A percentile compares a stretch with the other conserved stretches of the same genome.
These are phyloP conservation scores for Penicillium sp. DNA, from an alignment of 2,329 filamentous ascomycete genomes.

Conservation along the genomic window DNA sequence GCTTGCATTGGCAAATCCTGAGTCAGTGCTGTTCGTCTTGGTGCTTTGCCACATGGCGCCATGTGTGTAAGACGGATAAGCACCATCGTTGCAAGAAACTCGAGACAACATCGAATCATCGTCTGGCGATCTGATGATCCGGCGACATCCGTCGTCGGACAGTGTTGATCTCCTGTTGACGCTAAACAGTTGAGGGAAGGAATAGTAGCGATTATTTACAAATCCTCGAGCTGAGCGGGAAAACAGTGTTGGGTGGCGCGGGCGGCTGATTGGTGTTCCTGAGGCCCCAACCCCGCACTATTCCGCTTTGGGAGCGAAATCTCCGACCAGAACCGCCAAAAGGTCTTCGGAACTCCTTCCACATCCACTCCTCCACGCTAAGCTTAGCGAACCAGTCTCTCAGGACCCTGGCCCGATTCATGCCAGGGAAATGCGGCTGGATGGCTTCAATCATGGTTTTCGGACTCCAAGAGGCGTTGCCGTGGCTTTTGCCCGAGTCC, in stretches of 20 bases:
- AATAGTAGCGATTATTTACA: neutral
- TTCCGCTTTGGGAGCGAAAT: neutral
- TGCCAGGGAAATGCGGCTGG: neutral
- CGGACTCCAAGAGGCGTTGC: neutral
- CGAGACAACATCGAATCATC: neutral
- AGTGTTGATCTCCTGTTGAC: neutral
- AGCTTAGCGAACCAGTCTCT: constrained; percentile 11
- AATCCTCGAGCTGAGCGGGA: neutral
- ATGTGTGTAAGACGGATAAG: neutral
- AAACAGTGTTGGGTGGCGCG: neutral
- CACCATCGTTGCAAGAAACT: neutral
- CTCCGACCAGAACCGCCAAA: neutral
- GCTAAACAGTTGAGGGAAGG: neutral
- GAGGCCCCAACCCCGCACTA: constrained; percentile 16
- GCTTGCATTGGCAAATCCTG: neutral
- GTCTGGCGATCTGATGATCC: constrained; percentile 24
- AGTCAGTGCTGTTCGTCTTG: neutral
- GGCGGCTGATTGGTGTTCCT: constrained; percentile 27
- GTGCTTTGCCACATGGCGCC: too few species aligned
- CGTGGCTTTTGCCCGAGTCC: neutral
- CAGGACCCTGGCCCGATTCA: neutral
- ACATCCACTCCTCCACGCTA: constrained; percentile 5
- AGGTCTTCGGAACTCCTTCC: neutral
- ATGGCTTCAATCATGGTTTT: neutral
- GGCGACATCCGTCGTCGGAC: constrained; percentile 1